Evolutionary conservation across 352 stramenopile genomes (phyloP), one percentile per base, ranked within the genome.

Genomic region (Globisporangium echinulatum): DNA sequence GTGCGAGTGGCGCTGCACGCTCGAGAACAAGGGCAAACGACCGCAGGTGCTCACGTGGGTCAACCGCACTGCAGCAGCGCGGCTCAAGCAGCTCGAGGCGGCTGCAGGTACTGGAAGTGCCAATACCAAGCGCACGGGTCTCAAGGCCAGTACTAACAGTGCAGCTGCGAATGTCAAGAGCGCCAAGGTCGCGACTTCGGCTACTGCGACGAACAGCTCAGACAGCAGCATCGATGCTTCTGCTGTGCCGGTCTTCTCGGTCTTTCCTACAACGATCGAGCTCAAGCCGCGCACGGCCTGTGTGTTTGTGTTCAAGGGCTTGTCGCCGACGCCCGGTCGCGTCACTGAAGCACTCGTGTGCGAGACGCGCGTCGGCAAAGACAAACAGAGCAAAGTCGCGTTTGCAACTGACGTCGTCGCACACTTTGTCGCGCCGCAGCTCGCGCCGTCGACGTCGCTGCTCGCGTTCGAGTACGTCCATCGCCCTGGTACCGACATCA

Each of bases 11-110:
- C 91, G 82, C 44, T 97, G 97, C 58, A 96, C 94, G 3, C 76
- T 98, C 6, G 94, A 98, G 59, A 98, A 98, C 76, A 97, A 97
- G 55, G 95, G 95, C 17, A 94, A 97, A 42, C 83, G 94, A 1
- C 70, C 89, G 7, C 95, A 98, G 62, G 66, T 90, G 5, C 70
- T 98, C 39, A 94, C 85, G 19, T 98, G 94, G 95, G 71, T 93
- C 33, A 98, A 98, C 63, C 77, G 82, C 53, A 92, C 85, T 3
- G 52, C 82, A 15, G 65, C 42, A 14, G 17, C 49, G 10, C 56
- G 81, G 54, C 56, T 80, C 14, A 77, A 75, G 54, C 60, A 80
- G 19, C 37, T 69, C 14, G 66, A 68, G 8, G 39, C 59, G 53
- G 2, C 25, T 33, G 25, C 25, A 33, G 25, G 25, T 33, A 33